Evolutionary conservation across 176 grass and related monocot species (phyloP).

Genomic region (Leersia perrieri): DNA sequence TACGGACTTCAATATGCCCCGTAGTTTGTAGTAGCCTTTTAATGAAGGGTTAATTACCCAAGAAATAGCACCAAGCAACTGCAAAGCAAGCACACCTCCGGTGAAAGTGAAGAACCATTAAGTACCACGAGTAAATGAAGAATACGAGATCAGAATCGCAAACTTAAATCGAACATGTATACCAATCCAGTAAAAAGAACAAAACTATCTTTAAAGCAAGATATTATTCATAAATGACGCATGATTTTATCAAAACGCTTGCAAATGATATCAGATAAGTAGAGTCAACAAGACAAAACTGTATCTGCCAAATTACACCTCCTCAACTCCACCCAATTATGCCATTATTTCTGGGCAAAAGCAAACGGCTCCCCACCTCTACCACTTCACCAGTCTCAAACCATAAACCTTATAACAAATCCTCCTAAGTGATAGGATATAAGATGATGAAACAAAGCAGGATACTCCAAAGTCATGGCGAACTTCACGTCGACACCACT

Average conservation of each 20-base stretch:
- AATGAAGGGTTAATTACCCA: too few relatives aligned
- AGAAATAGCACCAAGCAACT: too few relatives aligned
- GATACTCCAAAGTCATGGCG: background rate
- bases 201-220: background rate
- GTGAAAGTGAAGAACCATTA: too few relatives aligned
- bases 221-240: conserved; percentile 2
- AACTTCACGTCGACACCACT: background rate
- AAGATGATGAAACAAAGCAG: background rate
- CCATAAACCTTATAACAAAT: conserved; percentile 17
- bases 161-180: background rate
- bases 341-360: conserved; percentile 35
- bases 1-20: too few relatives aligned
- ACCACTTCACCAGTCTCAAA: conserved; percentile 17
- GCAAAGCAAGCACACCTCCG: too few relatives aligned
- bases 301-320: conserved; percentile 14
- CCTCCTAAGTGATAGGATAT: background rate
- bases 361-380: background rate
- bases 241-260: conserved; percentile 2
- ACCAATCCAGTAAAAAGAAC: background rate
- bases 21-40: too few relatives aligned
- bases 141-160: background rate
- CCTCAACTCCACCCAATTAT: conserved; percentile 9
- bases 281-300: conserved; percentile 21
- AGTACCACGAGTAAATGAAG: background rate
- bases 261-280: conserved; percentile 40